phyloP scores from a whole-genome alignment of 225 moss, liverwort and hornwort species.

The Pleurozium schreberi region DNA sequence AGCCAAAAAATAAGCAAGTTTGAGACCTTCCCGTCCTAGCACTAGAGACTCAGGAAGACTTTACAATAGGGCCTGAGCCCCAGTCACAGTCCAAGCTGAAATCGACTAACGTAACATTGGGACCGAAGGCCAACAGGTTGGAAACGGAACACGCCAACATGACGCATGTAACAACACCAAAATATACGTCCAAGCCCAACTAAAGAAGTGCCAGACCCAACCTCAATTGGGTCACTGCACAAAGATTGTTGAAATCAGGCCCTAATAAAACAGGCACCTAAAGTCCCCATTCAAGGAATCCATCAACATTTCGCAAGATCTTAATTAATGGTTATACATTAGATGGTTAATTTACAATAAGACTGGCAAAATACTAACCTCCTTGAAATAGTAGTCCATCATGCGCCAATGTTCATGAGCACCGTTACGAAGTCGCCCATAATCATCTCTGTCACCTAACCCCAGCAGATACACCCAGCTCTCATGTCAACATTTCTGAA shows the following conservation, averaged over 20 bases:
- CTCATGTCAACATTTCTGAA: not conserved
- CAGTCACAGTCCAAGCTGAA: not conserved
- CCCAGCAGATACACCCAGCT: not conserved
- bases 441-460: constrained; percentile 43
- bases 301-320: not conserved
- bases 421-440: constrained; percentile 28
- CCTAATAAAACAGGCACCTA: not conserved
- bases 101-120: not conserved
- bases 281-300: not conserved
- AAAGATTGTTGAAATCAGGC: not conserved
- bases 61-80: not conserved
- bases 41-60: not conserved
- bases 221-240: not conserved
- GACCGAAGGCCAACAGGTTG: not conserved
- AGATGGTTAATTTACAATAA: not conserved
- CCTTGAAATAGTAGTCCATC: constrained; percentile 61
- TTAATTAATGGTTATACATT: not conserved
- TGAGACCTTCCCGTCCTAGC: not conserved
- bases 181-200: not conserved
- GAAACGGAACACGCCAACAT: not conserved
- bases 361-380: constrained; percentile 17
- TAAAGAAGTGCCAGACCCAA: not conserved
- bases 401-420: constrained; percentile 46
- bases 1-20: not conserved
- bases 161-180: not conserved